These are phyloP conservation scores for Trifolium repens DNA, from an alignment of 306 rosid genomes.

Conservation along the genomic window DNA sequence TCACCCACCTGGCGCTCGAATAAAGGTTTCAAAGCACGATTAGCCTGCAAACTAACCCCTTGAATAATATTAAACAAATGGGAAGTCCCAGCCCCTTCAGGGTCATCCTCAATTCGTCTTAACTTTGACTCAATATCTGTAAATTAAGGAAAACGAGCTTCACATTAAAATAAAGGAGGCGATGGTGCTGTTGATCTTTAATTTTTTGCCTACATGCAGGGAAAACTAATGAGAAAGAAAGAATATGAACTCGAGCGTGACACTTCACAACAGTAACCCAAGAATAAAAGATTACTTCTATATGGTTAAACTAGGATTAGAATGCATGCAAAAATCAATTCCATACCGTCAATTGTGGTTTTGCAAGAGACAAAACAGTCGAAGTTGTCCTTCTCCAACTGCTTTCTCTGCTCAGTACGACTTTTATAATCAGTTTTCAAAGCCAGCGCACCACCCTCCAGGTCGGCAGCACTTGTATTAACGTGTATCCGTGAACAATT, in stretches of 20 bases:
- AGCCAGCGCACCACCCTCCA: constrained; percentile 88
- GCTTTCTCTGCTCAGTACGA: constrained; percentile 91
- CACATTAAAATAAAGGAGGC: constrained; percentile 40
- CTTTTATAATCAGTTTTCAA: constrained; percentile 90
- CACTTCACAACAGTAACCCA: constrained; percentile 5
- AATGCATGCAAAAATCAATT: constrained; percentile 41
- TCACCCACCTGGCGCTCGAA: constrained; percentile 93
- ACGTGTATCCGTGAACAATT: constrained; percentile 90
- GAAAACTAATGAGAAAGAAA: constrained; percentile 17
- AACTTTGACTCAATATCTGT: constrained; percentile 96
- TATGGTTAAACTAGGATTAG: constrained; percentile 26
- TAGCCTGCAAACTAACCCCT: constrained; percentile 87
- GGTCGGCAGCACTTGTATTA: constrained; percentile 77
- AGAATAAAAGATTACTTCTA: constrained; percentile 27
- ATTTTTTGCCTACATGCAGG: constrained; percentile 25
- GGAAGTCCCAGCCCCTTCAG: constrained; percentile 96
- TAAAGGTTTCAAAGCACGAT: constrained; percentile 90
- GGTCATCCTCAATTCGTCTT: constrained; percentile 92
- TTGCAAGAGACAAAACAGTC: constrained; percentile 99
- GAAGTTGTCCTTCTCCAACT: constrained; percentile 95
- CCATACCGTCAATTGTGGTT: constrained; percentile 95
- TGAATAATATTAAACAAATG: constrained; percentile 84
- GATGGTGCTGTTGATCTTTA: constrained; percentile 8
- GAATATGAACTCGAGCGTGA: constrained; percentile 31
- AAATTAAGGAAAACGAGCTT: constrained; percentile 34